Evolutionary conservation across 345 rosid genomes (phyloP), one percentile per base, ranked within the genome.

Genomic region (Ailanthus altissimus): DNA sequence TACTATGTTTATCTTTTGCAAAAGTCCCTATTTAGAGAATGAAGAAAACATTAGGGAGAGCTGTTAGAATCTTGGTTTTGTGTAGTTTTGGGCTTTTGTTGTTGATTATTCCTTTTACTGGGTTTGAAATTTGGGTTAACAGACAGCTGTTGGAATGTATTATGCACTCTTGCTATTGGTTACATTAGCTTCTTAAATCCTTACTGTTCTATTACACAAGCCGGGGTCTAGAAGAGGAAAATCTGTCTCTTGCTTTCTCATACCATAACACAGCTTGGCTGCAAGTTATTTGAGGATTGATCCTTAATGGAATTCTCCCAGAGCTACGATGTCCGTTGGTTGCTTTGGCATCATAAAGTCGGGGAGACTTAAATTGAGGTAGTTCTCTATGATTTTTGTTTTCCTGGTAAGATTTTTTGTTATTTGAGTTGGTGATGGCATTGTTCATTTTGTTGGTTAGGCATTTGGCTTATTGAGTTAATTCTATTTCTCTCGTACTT

Each of bases 71-170:
- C 70, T 79, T 79, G 67, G 67, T 73, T n/a, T 75, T 76, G 42
- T 82, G 87, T 81, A 76, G 79, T 75, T n/a, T 79, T 83, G 80
- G 83, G 85, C 76, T 80, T 83, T 82, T 80, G 74, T 75, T 67
- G 72, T 70, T 43, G 47, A 67, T 70, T 82, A 77, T 85, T 82
- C 80, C 71, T 81, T 80, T 79, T 78, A 79, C 81, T 86, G 84
- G 85, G 81, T 75, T 67, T 81, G 72, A 75, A 81, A 73, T 81
- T 76, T 83, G 85, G 86, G 83, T 82, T 77, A 70, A 75, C 81
- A 83, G 87, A 82, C 79, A 75, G 74, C 79, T 78, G 78, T 82
- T 62, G 51, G 76, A 81, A 62, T 76, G 78, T 81, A 77, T 74
- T 78, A 77, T 78, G 78, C 63, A 28, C 76, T 50, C 28, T 8